Conservation (phyloP, 331 rosid genomes). For the Arachis monticola region DNA sequence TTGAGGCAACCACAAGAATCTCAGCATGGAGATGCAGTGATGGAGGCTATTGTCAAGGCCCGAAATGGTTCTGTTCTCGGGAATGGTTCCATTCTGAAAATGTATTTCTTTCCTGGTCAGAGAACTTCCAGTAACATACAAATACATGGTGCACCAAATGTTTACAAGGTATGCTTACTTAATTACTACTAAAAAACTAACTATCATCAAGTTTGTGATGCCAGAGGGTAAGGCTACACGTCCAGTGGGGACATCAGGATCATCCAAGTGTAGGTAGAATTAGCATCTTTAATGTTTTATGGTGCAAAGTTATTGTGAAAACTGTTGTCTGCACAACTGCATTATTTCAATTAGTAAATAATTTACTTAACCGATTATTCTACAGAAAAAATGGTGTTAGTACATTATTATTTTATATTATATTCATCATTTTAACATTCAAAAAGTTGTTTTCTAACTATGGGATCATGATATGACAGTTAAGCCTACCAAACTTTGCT, state of each 20-base stretch:
- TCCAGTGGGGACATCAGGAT: constrained; percentile 42
- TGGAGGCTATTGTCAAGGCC: constrained; percentile 77
- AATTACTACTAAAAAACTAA: constrained; percentile 24
- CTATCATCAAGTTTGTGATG: constrained; percentile 35
- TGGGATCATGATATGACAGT: constrained; percentile 9
- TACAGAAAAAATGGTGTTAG: background rate
- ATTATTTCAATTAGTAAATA: background rate
- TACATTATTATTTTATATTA: background rate
- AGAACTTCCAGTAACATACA: constrained; percentile 80
- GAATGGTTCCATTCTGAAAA: constrained; percentile 80
- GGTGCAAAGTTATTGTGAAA: constrained; percentile 35
- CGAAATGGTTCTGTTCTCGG: constrained; percentile 83
- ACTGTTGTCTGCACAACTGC: background rate
- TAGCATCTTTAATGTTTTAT: constrained; percentile 33
- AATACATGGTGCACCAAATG: constrained; percentile 78
- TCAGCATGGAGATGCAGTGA: constrained; percentile 84
- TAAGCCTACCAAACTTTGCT: constrained; percentile 2
- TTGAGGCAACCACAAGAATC: constrained; percentile 77
- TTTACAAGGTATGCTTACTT: constrained; percentile 64
- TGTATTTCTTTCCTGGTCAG: constrained; percentile 92
- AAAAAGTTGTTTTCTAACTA: constrained; percentile 19
- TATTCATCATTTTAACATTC: background rate
- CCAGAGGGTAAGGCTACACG: constrained; percentile 45
- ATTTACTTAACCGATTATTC: constrained; percentile 8
- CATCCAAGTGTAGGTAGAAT: constrained; percentile 43